Percentiles rank a stretch among this genome's conserved stretches.
Evolutionary conservation across 108 stramenopile species (phyloP).

Genomic region (Pinguiococcus pyrenoidosus): DNA sequence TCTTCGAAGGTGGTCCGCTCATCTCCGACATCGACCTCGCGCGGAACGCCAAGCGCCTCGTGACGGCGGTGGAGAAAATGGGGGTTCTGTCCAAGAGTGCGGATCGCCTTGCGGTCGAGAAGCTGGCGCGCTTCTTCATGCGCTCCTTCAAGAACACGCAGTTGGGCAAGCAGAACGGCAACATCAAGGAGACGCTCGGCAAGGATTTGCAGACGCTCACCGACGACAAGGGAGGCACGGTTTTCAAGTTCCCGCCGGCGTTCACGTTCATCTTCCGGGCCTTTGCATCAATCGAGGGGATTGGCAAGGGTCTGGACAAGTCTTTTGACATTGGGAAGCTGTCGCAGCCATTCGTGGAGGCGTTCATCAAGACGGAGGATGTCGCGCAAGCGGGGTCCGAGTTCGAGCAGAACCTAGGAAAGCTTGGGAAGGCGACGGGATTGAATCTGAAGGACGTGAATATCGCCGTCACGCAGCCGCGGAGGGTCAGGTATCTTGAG

Average conservation of each 20-base stretch:
- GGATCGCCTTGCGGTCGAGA: conserved; percentile 83
- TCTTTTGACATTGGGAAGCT: conserved; percentile 75
- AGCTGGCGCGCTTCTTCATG: conserved; percentile 83
- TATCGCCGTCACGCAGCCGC: conserved; percentile 53
- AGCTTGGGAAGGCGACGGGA: conserved; percentile 12
- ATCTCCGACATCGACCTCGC: conserved; percentile 56
- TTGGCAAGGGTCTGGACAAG: conserved; percentile 78
- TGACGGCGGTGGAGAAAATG: conserved; percentile 86
- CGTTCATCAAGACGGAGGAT: conserved; percentile 21
- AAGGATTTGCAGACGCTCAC: conserved; percentile 63
- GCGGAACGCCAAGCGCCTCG: conserved; percentile 67
- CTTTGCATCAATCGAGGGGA: conserved; percentile 89
- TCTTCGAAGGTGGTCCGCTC: conserved; percentile 67
- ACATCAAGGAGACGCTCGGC: conserved; percentile 53
- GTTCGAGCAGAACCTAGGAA: not conserved
- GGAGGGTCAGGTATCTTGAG: conserved; percentile 74
- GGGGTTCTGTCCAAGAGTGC: conserved; percentile 74
- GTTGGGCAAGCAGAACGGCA: conserved; percentile 4
- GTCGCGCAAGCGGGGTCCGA: not conserved
- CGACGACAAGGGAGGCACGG: conserved; percentile 45
- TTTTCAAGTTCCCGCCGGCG: conserved; percentile 83
- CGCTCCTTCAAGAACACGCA: conserved; percentile 14
- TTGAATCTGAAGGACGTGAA: conserved; percentile 40
- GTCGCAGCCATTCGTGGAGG: conserved; percentile 81
- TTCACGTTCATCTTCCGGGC: conserved; percentile 94